phyloP scores from a whole-genome alignment of 345 rosid genomes.

The Linum usitatissimum region DNA sequence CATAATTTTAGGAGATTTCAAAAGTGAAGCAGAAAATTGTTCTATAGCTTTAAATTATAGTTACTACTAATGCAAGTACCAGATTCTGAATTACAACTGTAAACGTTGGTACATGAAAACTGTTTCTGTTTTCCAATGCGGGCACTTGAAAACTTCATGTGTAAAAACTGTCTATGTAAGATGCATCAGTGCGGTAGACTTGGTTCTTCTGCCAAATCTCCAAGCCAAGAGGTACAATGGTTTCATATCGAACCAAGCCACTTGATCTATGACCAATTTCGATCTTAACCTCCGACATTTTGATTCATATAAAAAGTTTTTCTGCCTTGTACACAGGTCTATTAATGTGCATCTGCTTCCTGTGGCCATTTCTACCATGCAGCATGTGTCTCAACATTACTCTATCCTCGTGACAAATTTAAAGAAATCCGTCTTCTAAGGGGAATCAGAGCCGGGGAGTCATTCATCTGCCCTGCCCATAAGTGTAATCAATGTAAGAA shows the following conservation, averaged over 20 bases:
- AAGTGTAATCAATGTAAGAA: constrained; percentile 42
- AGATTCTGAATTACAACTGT: too few relatives aligned
- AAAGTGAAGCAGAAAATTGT: too few relatives aligned
- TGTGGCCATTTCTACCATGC: constrained; percentile 77
- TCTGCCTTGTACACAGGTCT: constrained; percentile 32
- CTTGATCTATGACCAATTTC: too few relatives aligned
- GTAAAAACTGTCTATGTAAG: constrained; percentile 42
- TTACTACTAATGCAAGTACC: too few relatives aligned
- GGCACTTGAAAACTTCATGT: constrained; percentile 39
- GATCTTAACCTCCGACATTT: constrained; percentile 5
- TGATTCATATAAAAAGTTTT: not conserved
- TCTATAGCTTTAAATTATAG: not conserved
- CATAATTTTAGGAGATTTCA: too few relatives aligned
- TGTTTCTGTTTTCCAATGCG: constrained; percentile 19
- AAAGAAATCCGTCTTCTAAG: constrained; percentile 24
- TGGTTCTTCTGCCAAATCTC: constrained; percentile 45
- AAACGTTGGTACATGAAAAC: too few relatives aligned
- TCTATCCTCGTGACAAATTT: constrained; percentile 26
- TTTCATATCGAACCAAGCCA: too few relatives aligned
- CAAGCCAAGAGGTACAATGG: constrained; percentile 39
- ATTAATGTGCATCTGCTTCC: constrained; percentile 48
- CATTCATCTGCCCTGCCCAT: constrained; percentile 58
- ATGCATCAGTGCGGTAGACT: constrained; percentile 62
- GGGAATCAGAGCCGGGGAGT: constrained; percentile 40
- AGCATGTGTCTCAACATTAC: constrained; percentile 46